Conservation (phyloP, 148 eudicot species). For the Chenopodium berlandieri region DNA sequence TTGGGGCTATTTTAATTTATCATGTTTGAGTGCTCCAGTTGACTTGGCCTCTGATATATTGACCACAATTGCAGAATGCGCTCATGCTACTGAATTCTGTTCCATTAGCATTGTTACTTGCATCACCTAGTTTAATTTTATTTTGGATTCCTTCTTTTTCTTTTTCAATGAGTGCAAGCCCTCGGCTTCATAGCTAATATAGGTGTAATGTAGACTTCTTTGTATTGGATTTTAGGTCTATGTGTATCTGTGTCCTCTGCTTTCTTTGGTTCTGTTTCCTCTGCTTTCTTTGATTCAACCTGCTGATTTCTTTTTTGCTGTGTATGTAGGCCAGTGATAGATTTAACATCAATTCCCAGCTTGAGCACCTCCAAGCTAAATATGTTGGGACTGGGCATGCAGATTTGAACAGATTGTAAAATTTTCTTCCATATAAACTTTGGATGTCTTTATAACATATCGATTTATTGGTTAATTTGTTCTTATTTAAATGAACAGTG, state of each 20-base stretch:
- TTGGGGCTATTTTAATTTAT: not conserved
- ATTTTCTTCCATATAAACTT: slow-evolving; percentile 14
- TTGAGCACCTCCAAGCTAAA: slow-evolving; percentile 97
- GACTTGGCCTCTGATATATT: not conserved
- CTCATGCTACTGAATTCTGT: not conserved
- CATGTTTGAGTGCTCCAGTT: not conserved
- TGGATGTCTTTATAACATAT: not conserved
- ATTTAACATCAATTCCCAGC: slow-evolving; percentile 95
- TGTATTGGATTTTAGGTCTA: not conserved
- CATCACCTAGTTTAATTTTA: not conserved
- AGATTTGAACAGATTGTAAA: slow-evolving; percentile 86
- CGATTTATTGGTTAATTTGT: not conserved
- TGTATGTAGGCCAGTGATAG: slow-evolving; percentile 87
- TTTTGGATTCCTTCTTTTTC: not conserved
- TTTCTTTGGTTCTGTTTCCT: not conserved
- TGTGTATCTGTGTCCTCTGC: not conserved
- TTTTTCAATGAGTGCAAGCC: not conserved
- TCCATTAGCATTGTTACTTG: not conserved
- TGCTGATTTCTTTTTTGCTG: not conserved
- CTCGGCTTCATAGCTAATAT: not conserved
- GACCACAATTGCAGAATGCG: not conserved
- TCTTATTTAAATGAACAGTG: slow-evolving; percentile 42
- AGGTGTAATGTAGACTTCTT: not conserved
- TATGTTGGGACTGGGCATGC: slow-evolving; percentile 98
- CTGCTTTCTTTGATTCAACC: too few relatives aligned